A percentile compares a stretch with the other conserved stretches of the same genome.
Evolutionary conservation across 2,329 filamentous ascomycete genomes (phyloP).

Genomic region (Rutstroemia sp.): DNA sequence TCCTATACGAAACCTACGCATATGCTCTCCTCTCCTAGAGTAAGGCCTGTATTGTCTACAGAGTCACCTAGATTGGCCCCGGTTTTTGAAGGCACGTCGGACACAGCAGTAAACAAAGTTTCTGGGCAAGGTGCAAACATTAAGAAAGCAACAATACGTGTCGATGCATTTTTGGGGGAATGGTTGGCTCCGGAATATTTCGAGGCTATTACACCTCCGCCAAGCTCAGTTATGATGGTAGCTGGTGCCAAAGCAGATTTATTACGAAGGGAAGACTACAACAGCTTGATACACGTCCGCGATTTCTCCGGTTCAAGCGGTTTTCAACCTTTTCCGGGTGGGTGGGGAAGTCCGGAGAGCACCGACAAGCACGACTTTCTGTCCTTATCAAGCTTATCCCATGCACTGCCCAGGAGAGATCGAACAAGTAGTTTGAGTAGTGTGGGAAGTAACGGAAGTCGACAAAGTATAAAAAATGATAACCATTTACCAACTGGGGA

Average conservation of each 20-base stretch:
- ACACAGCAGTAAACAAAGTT: slow-evolving; percentile 7
- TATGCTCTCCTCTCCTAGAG: slow-evolving; percentile 26
- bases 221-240: slow-evolving; percentile 79
- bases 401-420: slow-evolving; percentile 25
- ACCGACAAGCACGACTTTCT: slow-evolving; percentile 22
- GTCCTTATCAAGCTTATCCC: slow-evolving; percentile 21
- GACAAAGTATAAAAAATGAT: slow-evolving; percentile 13
- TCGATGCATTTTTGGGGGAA: slow-evolving; percentile 91
- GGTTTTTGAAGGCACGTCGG: slow-evolving; percentile 21
- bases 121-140: slow-evolving; percentile 27
- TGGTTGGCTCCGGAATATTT: slow-evolving; percentile 95
- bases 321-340: slow-evolving; percentile 31
- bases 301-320: slow-evolving; percentile 25
- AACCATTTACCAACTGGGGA: slow-evolving; percentile 15
- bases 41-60: slow-evolving; percentile 20
- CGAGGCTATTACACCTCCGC: slow-evolving; percentile 83
- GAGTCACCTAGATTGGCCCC: slow-evolving; percentile 24
- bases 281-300: slow-evolving; percentile 28
- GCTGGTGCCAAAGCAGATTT: slow-evolving; percentile 83
- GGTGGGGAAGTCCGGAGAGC: slow-evolving; percentile 29
- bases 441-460: slow-evolving; percentile 23
- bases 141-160: slow-evolving; percentile 59
- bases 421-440: slow-evolving; percentile 30
- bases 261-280: slow-evolving; percentile 65
- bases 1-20: slow-evolving; percentile 12